A percentile compares a stretch with the other conserved stretches of the same genome.
These are phyloP conservation scores for Fusarium siculi DNA, from an alignment of 2,329 filamentous ascomycete species.

Conservation along the genomic window DNA sequence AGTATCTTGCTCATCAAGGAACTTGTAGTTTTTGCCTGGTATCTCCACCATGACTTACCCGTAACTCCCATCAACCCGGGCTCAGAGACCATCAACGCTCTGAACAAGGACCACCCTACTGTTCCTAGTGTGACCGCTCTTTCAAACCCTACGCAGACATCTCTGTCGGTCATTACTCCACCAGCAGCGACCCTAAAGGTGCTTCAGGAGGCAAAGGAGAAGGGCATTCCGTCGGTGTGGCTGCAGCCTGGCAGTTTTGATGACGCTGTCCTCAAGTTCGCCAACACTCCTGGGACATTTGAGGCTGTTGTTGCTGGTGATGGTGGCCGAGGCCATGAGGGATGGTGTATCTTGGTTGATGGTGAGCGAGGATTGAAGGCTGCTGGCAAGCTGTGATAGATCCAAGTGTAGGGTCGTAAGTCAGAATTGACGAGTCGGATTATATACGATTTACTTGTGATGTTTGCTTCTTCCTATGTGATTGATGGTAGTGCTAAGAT, in stretches of 20 bases:
- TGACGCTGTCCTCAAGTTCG: constrained; percentile 76
- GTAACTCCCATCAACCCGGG: constrained; percentile 87
- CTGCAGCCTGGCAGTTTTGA: constrained; percentile 92
- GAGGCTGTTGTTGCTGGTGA: constrained; percentile 74
- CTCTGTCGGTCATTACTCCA: constrained; percentile 87
- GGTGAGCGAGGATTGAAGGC: constrained; percentile 72
- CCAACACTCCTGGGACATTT: constrained; percentile 69
- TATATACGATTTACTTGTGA: background rate
- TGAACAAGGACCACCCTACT: constrained; percentile 68
- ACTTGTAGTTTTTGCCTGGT: constrained; percentile 85
- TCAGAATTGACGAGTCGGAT: background rate
- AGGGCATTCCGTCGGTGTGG: constrained; percentile 82
- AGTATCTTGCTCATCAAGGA: background rate
- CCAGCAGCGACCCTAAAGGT: constrained; percentile 79
- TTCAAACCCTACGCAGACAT: constrained; percentile 73
- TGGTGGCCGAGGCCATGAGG: constrained; percentile 73
- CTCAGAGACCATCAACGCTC: constrained; percentile 70
- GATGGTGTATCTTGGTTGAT: constrained; percentile 90
- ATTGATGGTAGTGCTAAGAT: background rate
- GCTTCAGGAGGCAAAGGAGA: constrained; percentile 78
- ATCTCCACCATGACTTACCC: constrained; percentile 78
- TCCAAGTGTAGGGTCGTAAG: background rate
- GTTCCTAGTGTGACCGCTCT: constrained; percentile 74
- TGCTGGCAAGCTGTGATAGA: constrained; percentile 61
- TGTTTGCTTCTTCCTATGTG: background rate